Conservation (phyloP, 768 basidiomycete genomes). For the Sporobolomyces roseus region DNA sequence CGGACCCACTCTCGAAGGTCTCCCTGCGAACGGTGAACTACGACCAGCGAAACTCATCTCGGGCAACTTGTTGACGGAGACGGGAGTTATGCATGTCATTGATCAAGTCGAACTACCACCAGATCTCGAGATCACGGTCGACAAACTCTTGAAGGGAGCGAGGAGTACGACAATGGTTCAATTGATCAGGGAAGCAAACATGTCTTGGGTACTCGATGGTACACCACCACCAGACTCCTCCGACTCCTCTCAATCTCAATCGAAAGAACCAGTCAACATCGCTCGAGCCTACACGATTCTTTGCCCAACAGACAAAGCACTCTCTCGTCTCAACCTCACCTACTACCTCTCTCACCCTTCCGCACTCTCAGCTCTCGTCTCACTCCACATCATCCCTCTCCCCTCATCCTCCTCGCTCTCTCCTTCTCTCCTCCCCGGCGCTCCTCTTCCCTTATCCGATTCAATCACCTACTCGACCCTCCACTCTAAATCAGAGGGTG, state of each 20-base stretch:
- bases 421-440: conserved; percentile 6
- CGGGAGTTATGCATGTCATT: conserved; percentile 86
- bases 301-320: conserved; percentile 87
- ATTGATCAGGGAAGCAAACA: conserved; percentile 73
- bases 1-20: not conserved
- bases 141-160: conserved; percentile 82
- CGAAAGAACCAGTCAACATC: conserved; percentile 9
- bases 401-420: conserved; percentile 1
- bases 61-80: conserved; percentile 68
- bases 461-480: conserved; percentile 72
- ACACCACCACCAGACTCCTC: conserved; percentile 42
- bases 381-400: conserved; percentile 30
- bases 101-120: conserved; percentile 64
- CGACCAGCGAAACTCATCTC: conserved; percentile 46
- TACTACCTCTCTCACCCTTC: conserved; percentile 28
- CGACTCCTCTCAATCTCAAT: conserved; percentile 51
- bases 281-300: conserved; percentile 73
- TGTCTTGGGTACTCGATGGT: conserved; percentile 90
- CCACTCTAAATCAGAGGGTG: conserved; percentile 52
- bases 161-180: conserved; percentile 84
- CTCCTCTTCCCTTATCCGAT: conserved; percentile 67
- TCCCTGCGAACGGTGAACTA: conserved; percentile 49
- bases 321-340: conserved; percentile 80
- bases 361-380: conserved; percentile 26
- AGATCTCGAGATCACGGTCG: conserved; percentile 67